Base-by-base conservation (phyloP, 2,329 filamentous ascomycete species). In the Dactylellina sp. region DNA sequence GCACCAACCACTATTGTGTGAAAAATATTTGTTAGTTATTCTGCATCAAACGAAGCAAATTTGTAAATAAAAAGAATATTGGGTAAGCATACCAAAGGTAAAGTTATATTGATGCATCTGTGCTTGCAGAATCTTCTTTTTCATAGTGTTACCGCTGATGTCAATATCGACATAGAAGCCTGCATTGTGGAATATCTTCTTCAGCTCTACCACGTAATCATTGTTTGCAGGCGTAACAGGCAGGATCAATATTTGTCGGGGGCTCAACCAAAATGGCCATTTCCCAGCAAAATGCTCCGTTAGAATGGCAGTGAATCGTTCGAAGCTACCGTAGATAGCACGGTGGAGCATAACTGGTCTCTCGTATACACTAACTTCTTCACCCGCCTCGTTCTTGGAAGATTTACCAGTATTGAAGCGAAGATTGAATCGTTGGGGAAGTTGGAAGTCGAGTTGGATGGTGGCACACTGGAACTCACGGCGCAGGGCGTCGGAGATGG, bases 361-460 rank as follows among this genome's bases (percentile, higher is more conserved):
- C 18, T 90, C 89, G 79, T 90, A 93, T 76, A 77, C 85, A 80
- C 81, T 82, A 60, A 81, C 81, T 25, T 76, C 76, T 20, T 74
- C 65, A 28, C 65, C 75, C 3, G 71, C 74, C 7, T 75, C 76
- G 75, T 81, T 81, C 79, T 86, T 85, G 71, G 85, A 84, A 63
- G 83, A 81, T 79, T 93, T 90, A 40, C 89, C 88, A 7, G 90
- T 92, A 83, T 91, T 89, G 81, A 93, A 96, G 81, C 93, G 90
- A 42, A 97, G 87, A 79, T 91, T 91, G 83, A 97, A 97, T 81
- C 93, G 93, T 78, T 90, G 85, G 0, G 90, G 90, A 18, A 91
- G 86, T 80, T 97, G 91, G 84, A 96, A 96, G 81, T 96, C 92
- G 62, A 96, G 87, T 83, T 98, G 94, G 77, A 98, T 96, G 11